Evolutionary conservation across 768 basidiomycete genomes (phyloP).

Genomic region (Pleurotus pulmonarius): DNA sequence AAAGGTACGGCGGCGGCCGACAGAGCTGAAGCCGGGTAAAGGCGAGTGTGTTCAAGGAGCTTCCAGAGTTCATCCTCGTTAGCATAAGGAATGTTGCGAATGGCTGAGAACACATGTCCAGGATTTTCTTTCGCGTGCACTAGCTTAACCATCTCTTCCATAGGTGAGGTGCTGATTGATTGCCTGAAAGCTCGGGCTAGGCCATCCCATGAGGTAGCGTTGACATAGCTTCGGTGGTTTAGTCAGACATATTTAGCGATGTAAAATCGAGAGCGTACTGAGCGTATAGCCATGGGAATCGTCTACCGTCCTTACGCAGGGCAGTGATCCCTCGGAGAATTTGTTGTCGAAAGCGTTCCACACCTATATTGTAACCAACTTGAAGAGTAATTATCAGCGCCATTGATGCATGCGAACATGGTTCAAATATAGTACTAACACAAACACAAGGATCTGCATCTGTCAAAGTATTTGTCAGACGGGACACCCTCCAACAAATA

Average conservation of each 20-base stretch:
- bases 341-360: constrained; percentile 6
- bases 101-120: background rate
- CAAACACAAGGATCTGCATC: constrained; percentile 44
- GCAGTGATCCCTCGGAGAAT: constrained; percentile 18
- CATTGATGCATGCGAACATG: background rate
- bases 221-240: too few relatives aligned
- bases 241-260: too few relatives aligned
- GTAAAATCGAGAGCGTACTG: too few relatives aligned
- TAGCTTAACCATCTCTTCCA: constrained; percentile 25
- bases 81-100: constrained; percentile 11
- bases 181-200: constrained; percentile 18
- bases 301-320: constrained; percentile 11
- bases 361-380: constrained; percentile 29
- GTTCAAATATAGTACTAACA: constrained; percentile 35
- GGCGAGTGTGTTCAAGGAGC: background rate
- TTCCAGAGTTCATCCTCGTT: constrained; percentile 9
- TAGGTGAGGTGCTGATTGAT: constrained; percentile 10
- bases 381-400: constrained; percentile 7
- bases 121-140: constrained; percentile 12
- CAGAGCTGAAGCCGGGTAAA: background rate
- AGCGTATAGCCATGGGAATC: constrained; percentile 11
- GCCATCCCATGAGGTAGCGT: constrained; percentile 21
- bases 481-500: background rate
- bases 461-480: constrained; percentile 13
- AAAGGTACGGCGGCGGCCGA: constrained; percentile 4